Evolutionary conservation across 805 yeast species (phyloP).

Genomic region (Starmera quercuum): DNA sequence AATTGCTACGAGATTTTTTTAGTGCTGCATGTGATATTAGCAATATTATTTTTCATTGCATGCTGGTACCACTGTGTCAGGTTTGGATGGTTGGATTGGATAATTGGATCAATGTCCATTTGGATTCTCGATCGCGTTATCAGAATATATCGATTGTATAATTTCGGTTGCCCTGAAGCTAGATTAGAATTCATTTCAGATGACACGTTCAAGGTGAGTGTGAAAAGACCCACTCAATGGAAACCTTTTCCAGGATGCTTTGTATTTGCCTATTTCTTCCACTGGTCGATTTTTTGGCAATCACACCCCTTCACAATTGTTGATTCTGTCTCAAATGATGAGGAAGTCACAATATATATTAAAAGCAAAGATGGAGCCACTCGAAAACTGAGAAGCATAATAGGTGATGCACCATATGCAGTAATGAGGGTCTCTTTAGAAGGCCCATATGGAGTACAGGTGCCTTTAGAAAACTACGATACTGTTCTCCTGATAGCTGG

Average conservation of each 20-base stretch:
- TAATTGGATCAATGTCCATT: conserved; percentile 15
- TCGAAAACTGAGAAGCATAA: conserved; percentile 21
- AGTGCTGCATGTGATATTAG: conserved; percentile 48
- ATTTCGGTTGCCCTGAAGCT: conserved; percentile 14
- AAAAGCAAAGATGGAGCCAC: conserved; percentile 57
- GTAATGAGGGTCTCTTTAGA: conserved; percentile 38
- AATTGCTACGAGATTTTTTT: conserved; percentile 55
- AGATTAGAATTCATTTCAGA: conserved; percentile 22
- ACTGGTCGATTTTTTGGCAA: conserved; percentile 51
- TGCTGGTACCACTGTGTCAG: conserved; percentile 52
- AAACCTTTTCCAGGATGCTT: conserved; percentile 46
- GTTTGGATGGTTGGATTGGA: conserved; percentile 41
- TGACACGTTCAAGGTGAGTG: conserved; percentile 36
- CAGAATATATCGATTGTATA: conserved; percentile 29
- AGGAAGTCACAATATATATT: conserved; percentile 34
- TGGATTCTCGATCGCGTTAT: conserved; percentile 45
- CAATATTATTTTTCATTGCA: conserved; percentile 41
- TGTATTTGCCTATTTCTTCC: conserved; percentile 50
- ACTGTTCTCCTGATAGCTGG: conserved; percentile 38
- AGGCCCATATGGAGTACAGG: conserved; percentile 52
- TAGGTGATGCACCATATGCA: conserved; percentile 16
- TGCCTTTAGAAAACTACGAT: conserved; percentile 30
- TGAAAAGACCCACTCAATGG: conserved; percentile 39
- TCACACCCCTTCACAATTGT: conserved; percentile 67
- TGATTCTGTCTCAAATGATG: conserved; percentile 29